Conservation (phyloP, 148 eudicot genomes). For the Rhododendron williamsianum region DNA sequence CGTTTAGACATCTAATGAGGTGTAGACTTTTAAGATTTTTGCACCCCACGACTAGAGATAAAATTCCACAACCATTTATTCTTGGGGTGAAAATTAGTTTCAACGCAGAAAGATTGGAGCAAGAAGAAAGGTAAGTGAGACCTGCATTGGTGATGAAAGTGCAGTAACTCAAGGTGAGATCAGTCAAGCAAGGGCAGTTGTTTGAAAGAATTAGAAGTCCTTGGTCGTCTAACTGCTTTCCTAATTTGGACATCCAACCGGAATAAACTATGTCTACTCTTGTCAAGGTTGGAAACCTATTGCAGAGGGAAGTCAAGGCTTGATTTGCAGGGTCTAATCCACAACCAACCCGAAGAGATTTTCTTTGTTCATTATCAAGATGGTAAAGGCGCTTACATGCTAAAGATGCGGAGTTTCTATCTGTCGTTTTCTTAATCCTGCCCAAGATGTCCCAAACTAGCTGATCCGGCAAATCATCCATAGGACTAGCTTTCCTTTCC, state of each 20-base stretch:
- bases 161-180: constrained; percentile 82
- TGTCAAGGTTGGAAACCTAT: constrained; percentile 64
- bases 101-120: constrained; percentile 67
- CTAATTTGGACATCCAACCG: constrained; percentile 90
- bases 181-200: constrained; percentile 47
- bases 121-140: constrained; percentile 55
- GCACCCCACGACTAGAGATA: constrained; percentile 71
- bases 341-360: constrained; percentile 66
- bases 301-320: constrained; percentile 57
- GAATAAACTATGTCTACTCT: constrained; percentile 70
- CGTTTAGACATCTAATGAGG: constrained; percentile 64
- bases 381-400: constrained; percentile 59
- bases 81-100: constrained; percentile 70
- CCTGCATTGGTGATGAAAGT: constrained; percentile 81
- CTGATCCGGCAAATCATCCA: constrained; percentile 74
- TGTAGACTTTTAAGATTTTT: constrained; percentile 52
- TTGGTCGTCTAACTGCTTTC: constrained; percentile 74
- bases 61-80: constrained; percentile 79
- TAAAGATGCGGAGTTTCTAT: constrained; percentile 63
- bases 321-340: constrained; percentile 79
- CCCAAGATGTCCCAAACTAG: constrained; percentile 58
- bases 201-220: constrained; percentile 61
- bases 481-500: constrained; percentile 17
- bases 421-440: constrained; percentile 39
- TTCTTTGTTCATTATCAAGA: constrained; percentile 68